phyloP scores from a whole-genome alignment of 2,329 filamentous ascomycete species.

The Verticillium isaacii region DNA sequence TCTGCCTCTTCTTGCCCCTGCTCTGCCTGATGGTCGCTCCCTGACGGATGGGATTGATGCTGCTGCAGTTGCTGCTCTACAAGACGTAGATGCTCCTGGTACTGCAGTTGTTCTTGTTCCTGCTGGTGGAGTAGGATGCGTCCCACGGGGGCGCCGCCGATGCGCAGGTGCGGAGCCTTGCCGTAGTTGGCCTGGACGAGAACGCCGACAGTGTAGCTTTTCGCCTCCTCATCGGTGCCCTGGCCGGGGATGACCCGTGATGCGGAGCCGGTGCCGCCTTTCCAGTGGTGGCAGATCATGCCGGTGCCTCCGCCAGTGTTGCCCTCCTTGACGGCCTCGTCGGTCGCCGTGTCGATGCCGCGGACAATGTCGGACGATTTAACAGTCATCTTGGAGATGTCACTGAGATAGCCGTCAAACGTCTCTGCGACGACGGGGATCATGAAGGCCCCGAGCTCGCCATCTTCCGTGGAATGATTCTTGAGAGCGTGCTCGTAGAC shows the following conservation, averaged over 20 bases:
- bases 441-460: slow-evolving; percentile 46
- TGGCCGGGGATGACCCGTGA: slow-evolving; percentile 46
- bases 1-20: background rate
- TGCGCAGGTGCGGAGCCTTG: slow-evolving; percentile 46
- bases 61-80: slow-evolving; percentile 22
- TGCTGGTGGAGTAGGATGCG: slow-evolving; percentile 44
- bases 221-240: slow-evolving; percentile 14
- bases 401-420: slow-evolving; percentile 57
- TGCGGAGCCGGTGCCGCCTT: slow-evolving; percentile 61
- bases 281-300: slow-evolving; percentile 63
- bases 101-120: slow-evolving; percentile 16
- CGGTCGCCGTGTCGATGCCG: slow-evolving; percentile 46
- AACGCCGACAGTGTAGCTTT: slow-evolving; percentile 52
- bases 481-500: slow-evolving; percentile 51
- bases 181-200: slow-evolving; percentile 66
- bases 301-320: slow-evolving; percentile 63
- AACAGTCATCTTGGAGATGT: slow-evolving; percentile 50
- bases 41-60: slow-evolving; percentile 12
- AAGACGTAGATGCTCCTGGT: background rate
- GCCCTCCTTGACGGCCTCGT: slow-evolving; percentile 53
- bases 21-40: background rate
- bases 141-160: slow-evolving; percentile 59
- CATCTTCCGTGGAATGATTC: slow-evolving; percentile 34
- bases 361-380: slow-evolving; percentile 47
- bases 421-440: slow-evolving; percentile 59